Conservation (phyloP, 441 rosid genomes). For the Gossypium gossypioides region DNA sequence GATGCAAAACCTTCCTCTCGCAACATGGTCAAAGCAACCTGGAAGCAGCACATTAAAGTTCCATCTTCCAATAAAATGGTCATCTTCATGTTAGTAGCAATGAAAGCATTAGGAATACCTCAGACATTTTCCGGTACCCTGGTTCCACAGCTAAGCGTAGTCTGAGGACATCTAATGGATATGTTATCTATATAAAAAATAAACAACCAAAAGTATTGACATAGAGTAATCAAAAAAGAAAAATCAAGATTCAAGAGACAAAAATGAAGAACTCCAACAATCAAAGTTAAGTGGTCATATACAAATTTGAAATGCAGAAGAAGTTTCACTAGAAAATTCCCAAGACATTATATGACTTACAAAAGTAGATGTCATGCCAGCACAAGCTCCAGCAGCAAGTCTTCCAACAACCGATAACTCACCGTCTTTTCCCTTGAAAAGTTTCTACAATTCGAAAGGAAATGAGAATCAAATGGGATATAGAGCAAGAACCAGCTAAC, state of each 20-base stretch:
- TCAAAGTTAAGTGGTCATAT: not conserved
- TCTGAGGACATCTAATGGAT: conserved; percentile 90
- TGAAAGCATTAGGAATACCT: conserved; percentile 40
- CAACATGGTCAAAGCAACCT: conserved; percentile 87
- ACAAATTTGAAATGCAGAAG: not conserved
- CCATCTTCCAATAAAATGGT: conserved; percentile 1
- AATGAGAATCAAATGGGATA: conserved; percentile 12
- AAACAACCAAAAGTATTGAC: not conserved
- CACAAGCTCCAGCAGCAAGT: conserved; percentile 96
- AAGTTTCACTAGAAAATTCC: not conserved
- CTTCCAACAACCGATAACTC: conserved; percentile 82
- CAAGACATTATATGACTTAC: conserved; percentile 34
- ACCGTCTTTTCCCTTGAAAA: conserved; percentile 70
- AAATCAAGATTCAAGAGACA: not conserved
- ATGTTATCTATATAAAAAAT: conserved; percentile 51
- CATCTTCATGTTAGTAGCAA: conserved; percentile 13
- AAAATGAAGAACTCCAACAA: not conserved
- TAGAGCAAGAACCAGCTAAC: not conserved
- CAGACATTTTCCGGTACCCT: conserved; percentile 72
- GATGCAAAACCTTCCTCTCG: conserved; percentile 90
- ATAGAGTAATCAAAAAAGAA: not conserved
- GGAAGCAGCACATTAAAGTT: conserved; percentile 17
- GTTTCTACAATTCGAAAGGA: conserved; percentile 43
- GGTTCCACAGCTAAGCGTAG: conserved; percentile 95
- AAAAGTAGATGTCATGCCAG: conserved; percentile 97